Percentiles rank a stretch among this genome's conserved stretches.
phyloP scores from a whole-genome alignment of 345 rosid genomes.

The Raphanus sativus region DNA sequence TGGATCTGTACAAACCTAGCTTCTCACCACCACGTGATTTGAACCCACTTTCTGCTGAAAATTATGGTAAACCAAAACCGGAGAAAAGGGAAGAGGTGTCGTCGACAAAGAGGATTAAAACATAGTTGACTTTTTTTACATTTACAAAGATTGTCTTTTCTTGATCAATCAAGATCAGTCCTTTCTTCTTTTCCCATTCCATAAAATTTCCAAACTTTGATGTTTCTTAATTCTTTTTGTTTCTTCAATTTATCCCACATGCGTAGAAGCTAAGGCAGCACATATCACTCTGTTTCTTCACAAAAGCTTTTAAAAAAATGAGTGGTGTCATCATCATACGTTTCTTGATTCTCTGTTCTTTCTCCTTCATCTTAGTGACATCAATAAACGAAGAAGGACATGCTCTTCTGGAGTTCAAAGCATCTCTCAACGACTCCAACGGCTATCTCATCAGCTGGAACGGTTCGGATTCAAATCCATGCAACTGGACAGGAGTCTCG shows the following conservation, averaged over 20 bases:
- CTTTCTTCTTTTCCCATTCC: slow-evolving; percentile 15
- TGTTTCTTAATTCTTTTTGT: slow-evolving; percentile 13
- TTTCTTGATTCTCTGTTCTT: slow-evolving; percentile 34
- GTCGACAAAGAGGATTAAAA: slow-evolving; percentile 21
- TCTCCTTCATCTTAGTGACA: slow-evolving; percentile 34
- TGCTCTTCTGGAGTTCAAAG: slow-evolving; percentile 56
- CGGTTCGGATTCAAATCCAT: slow-evolving; percentile 53
- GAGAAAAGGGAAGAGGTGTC: slow-evolving; percentile 15
- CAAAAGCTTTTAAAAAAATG: slow-evolving; percentile 21
- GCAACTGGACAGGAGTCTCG: slow-evolving; percentile 63
- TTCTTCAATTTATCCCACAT: neutral
- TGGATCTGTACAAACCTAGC: slow-evolving; percentile 30
- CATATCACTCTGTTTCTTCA: slow-evolving; percentile 1
- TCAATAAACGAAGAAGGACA: slow-evolving; percentile 58
- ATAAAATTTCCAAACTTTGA: slow-evolving; percentile 8
- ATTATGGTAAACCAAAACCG: neutral
- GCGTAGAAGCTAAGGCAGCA: slow-evolving; percentile 15
- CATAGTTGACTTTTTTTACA: slow-evolving; percentile 26
- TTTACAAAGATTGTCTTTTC: slow-evolving; percentile 2
- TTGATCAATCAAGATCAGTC: slow-evolving; percentile 29
- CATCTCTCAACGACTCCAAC: slow-evolving; percentile 48
- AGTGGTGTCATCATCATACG: neutral
- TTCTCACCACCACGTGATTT: slow-evolving; percentile 39
- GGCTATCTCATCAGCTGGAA: slow-evolving; percentile 61
- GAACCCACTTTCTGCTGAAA: slow-evolving; percentile 33